phyloP scores from a whole-genome alignment of 2,329 filamentous ascomycete genomes.

The Diaporthe sp. region DNA sequence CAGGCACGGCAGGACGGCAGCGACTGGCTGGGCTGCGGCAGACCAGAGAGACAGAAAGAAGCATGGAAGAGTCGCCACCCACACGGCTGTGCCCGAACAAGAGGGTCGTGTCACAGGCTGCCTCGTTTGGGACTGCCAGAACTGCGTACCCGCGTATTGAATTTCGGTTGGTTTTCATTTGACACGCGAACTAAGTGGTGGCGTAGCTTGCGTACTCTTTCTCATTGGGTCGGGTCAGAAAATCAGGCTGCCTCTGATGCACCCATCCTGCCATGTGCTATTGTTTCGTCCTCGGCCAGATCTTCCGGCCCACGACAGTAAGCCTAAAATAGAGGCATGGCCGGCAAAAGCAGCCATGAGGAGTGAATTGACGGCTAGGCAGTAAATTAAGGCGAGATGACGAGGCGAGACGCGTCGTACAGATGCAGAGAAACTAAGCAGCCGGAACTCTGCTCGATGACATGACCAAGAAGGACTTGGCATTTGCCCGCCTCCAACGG shows the following conservation, averaged over 20 bases:
- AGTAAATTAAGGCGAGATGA: conserved; percentile 10
- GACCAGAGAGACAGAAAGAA: background rate
- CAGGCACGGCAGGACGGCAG: background rate
- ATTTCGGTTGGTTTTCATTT: background rate
- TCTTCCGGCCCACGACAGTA: background rate
- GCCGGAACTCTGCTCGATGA: background rate
- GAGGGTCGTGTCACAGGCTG: conserved; percentile 5
- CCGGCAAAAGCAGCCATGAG: background rate
- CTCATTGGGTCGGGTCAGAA: background rate
- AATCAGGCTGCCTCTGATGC: conserved; percentile 14
- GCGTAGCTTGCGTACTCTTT: conserved; percentile 13
- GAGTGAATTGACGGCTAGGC: background rate
- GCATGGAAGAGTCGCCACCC: conserved; percentile 15
- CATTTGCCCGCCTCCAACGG: background rate
- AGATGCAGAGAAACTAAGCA: background rate
- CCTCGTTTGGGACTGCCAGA: background rate
- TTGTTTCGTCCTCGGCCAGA: conserved; percentile 1
- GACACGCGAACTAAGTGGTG: background rate
- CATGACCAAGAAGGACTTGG: background rate
- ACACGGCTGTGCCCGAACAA: conserved; percentile 19
- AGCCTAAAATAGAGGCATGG: conserved; percentile 1
- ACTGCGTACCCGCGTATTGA: background rate
- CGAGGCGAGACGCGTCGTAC: conserved; percentile 30
- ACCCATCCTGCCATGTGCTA: background rate
- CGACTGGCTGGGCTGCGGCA: background rate